Conservation (phyloP, 768 basidiomycete genomes). For the Cyathus striatus region DNA sequence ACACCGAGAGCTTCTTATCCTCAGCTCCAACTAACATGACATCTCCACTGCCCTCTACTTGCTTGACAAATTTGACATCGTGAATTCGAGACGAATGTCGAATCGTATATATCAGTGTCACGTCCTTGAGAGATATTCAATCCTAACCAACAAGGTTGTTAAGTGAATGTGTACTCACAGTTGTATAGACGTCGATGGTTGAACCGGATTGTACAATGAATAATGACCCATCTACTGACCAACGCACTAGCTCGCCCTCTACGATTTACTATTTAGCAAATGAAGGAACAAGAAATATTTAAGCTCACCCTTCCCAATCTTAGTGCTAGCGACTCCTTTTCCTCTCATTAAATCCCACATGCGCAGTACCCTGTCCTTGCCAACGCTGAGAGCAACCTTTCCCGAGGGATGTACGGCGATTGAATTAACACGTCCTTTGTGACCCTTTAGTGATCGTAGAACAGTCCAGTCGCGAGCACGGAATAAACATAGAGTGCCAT, state of each 20-base stretch:
- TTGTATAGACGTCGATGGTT: constrained; percentile 78
- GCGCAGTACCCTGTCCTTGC: constrained; percentile 80
- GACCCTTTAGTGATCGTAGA: constrained; percentile 82
- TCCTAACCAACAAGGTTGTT: too few relatives aligned
- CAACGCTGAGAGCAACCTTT: constrained; percentile 87
- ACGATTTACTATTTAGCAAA: constrained; percentile 2
- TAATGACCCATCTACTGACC: constrained; percentile 71
- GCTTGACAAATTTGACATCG: constrained; percentile 70
- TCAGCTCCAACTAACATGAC: constrained; percentile 83
- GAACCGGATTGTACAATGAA: constrained; percentile 78
- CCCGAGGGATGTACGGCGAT: constrained; percentile 92
- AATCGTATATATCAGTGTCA: constrained; percentile 71
- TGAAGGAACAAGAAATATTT: neutral
- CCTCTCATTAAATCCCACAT: constrained; percentile 99
- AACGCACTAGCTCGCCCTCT: constrained; percentile 94
- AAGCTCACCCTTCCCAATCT: constrained; percentile 76
- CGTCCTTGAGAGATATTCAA: constrained; percentile 66
- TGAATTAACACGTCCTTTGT: constrained; percentile 88
- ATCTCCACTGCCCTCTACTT: constrained; percentile 52
- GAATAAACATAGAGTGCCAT: constrained; percentile 88
- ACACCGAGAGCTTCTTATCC: constrained; percentile 83
- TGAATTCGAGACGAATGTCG: constrained; percentile 81
- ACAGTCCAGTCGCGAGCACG: constrained; percentile 92
- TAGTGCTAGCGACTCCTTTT: constrained; percentile 82
- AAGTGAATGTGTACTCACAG: constrained; percentile 36